Percentiles rank a stretch among this genome's conserved stretches.
Conservation (phyloP, 1,139 yeast species). For the Diutina ranongensis region DNA sequence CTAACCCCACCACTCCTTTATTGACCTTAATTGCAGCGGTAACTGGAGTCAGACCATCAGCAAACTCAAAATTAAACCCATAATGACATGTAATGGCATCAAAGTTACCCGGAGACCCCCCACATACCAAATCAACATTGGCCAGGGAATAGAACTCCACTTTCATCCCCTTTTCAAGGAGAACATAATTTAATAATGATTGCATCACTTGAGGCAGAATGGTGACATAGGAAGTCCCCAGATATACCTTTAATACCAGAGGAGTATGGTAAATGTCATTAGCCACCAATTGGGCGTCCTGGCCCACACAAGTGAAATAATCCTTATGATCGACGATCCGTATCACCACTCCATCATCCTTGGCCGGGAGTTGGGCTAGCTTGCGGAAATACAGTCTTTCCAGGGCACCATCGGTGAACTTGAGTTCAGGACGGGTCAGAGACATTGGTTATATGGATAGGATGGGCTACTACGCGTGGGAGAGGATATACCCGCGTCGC, state of each 20-base stretch:
- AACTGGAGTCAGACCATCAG: slow-evolving; percentile 52
- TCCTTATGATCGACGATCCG: slow-evolving; percentile 68
- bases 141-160: slow-evolving; percentile 61
- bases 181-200: slow-evolving; percentile 48
- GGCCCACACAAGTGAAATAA: slow-evolving; percentile 62
- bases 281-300: slow-evolving; percentile 78
- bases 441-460: slow-evolving; percentile 34
- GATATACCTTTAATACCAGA: slow-evolving; percentile 51
- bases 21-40: slow-evolving; percentile 61
- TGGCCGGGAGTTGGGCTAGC: slow-evolving; percentile 40
- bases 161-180: slow-evolving; percentile 60
- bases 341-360: slow-evolving; percentile 31
- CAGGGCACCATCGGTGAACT: slow-evolving; percentile 52
- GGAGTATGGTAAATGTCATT: slow-evolving; percentile 74
- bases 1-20: slow-evolving; percentile 49
- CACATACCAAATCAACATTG: slow-evolving; percentile 44
- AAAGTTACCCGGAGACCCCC: slow-evolving; percentile 87
- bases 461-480: too few species aligned
- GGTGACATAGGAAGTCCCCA: slow-evolving; percentile 49
- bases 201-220: slow-evolving; percentile 65
- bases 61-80: slow-evolving; percentile 54
- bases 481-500: too few species aligned
- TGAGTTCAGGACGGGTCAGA: slow-evolving; percentile 58
- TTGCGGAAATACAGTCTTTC: slow-evolving; percentile 55
- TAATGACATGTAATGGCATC: slow-evolving; percentile 32